Percentiles rank a stretch among this genome's conserved stretches.
These are phyloP conservation scores for Candida ipomoeae DNA, from an alignment of 805 yeast species.

Conservation along the genomic window DNA sequence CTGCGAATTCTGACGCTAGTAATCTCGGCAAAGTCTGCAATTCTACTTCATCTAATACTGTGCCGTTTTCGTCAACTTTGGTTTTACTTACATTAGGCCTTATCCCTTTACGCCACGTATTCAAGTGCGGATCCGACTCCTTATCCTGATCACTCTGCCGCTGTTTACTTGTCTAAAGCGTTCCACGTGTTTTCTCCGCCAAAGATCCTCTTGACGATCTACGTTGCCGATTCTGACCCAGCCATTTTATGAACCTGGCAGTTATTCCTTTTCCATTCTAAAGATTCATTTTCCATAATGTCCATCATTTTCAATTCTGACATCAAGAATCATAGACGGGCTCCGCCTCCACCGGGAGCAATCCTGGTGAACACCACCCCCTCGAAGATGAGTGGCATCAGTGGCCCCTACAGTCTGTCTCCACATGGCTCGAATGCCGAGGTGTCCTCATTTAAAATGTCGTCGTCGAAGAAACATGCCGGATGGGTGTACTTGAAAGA, in stretches of 20 bases:
- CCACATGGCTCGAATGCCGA: slow-evolving; percentile 4
- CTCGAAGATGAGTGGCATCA: not conserved
- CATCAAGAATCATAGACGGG: slow-evolving; percentile 38
- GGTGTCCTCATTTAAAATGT: slow-evolving; percentile 7
- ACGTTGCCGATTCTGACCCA: not conserved
- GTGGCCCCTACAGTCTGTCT: not conserved
- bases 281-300: slow-evolving; percentile 20
- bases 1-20: slow-evolving; percentile 4
- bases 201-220: not conserved
- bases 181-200: not conserved
- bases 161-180: not conserved
- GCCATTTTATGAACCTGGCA: not conserved
- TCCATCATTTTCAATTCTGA: slow-evolving; percentile 39
- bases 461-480: slow-evolving; percentile 28
- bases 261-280: not conserved
- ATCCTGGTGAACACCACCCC: not conserved
- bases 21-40: slow-evolving; percentile 5
- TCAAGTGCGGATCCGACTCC: not conserved
- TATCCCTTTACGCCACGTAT: not conserved
- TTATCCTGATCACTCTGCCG: not conserved
- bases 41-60: not conserved
- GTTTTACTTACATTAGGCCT: not conserved
- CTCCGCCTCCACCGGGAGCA: slow-evolving; percentile 41
- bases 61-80: not conserved
- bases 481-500: slow-evolving; percentile 95